Percentiles rank a stretch among this genome's conserved stretches.
These are phyloP conservation scores for Pistacia integerrima DNA, from an alignment of 345 rosid genomes.

Conservation along the genomic window DNA sequence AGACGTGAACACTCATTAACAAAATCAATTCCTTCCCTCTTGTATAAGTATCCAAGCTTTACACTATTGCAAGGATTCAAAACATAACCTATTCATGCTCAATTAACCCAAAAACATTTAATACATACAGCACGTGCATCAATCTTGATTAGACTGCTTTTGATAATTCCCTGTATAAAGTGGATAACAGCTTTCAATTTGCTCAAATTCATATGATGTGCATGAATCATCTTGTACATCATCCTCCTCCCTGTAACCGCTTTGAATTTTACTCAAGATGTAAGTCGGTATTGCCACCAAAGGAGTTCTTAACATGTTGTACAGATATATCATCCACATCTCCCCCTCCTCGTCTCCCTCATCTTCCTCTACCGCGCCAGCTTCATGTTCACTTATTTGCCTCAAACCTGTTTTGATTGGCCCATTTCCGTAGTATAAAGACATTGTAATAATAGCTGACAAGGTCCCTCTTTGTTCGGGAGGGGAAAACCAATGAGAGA, in stretches of 20 bases:
- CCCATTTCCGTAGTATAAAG: conserved; percentile 48
- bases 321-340: conserved; percentile 32
- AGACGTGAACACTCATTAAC: background rate
- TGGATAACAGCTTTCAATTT: conserved; percentile 18
- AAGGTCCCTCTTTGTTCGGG: conserved; percentile 36
- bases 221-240: conserved; percentile 40
- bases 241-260: conserved; percentile 18
- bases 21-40: background rate
- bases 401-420: conserved; percentile 52
- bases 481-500: conserved; percentile 50
- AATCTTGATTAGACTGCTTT: conserved; percentile 24
- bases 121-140: background rate
- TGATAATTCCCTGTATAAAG: conserved; percentile 11
- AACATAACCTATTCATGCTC: background rate
- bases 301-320: conserved; percentile 9
- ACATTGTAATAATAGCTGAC: conserved; percentile 62
- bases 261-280: conserved; percentile 16
- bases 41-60: background rate
- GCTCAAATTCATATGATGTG: conserved; percentile 35
- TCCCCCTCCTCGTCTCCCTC: conserved; percentile 32
- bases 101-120: background rate
- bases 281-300: conserved; percentile 3
- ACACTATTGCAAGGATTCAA: background rate
- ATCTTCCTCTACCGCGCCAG: conserved; percentile 30
- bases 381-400: conserved; percentile 32